phyloP scores from a whole-genome alignment of 345 rosid genomes.

The Anastatica hierochuntica region DNA sequence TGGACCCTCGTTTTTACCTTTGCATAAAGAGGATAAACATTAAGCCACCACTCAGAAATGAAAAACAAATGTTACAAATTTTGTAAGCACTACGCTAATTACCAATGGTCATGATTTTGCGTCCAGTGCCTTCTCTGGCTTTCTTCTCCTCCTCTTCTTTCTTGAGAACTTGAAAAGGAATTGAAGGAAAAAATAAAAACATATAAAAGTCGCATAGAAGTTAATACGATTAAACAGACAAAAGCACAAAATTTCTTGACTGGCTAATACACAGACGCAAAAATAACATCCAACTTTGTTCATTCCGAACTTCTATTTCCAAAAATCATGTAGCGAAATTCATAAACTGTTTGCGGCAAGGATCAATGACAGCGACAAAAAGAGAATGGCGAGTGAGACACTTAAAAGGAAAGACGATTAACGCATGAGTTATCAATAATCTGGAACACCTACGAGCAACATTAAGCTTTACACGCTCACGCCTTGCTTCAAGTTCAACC shows the following conservation, averaged over 20 bases:
- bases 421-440: neutral
- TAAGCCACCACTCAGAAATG: neutral
- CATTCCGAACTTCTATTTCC: neutral
- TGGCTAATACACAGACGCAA: neutral
- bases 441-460: constrained; percentile 55
- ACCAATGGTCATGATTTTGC: constrained; percentile 28
- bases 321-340: neutral
- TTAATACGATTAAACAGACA: neutral
- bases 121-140: constrained; percentile 49
- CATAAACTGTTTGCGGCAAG: constrained; percentile 1
- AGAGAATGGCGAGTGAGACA: neutral
- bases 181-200: neutral
- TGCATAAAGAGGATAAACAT: neutral
- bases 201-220: neutral
- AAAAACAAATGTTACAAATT: neutral
- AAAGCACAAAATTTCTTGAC: neutral
- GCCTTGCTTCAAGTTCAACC: constrained; percentile 70
- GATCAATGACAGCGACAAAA: constrained; percentile 2
- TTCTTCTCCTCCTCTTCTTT: constrained; percentile 81
- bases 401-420: neutral
- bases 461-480: constrained; percentile 73
- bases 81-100: constrained; percentile 27
- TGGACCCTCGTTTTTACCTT: constrained; percentile 73
- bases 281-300: neutral
- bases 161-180: constrained; percentile 45